Base-by-base conservation (phyloP, 306 rosid species). In the Quercus rubra region DNA sequence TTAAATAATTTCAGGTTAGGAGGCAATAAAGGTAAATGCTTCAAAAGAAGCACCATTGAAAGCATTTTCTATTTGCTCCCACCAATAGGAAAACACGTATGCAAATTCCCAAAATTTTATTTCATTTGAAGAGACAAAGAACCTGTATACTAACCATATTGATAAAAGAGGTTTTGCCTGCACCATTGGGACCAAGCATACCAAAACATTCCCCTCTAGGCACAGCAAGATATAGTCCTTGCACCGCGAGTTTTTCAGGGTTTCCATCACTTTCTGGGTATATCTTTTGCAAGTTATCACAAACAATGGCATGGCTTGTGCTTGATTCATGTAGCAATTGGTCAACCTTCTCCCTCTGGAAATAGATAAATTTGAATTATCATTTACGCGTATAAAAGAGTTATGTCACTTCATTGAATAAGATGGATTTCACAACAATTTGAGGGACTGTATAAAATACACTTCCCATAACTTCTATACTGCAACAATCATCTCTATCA, bases 181-280 rank as follows among this genome's bases (percentile, higher is more conserved):
- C 98, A 71, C 97, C 97, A 55, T 94, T 94, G 23, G 96, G 98
- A 71, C 96, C 98, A 73, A 94, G 97, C 97, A 92, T 92, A 76
- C 97, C 97, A 77, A 94, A 92, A 85, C 98, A 94, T 67, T 92
- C 97, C 30, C 96, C 96, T 63, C 88, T 89, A 76, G 96, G 90
- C 83, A 94, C 81, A 83, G 96, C 94, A 84, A 94, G 96, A 61
- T 96, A 94, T 83, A 94, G 59, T 49, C 92, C 98, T 82, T 77
- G 89, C 76, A 92, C 98, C 1, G 94, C 98, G 66, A 78, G 74
- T 74, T 92, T 94, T 62, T 81, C 89, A 4, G 93, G 97, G 87
- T 94, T 94, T 43, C 97, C 97, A 43, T 94, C 98, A 82, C 88
- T 90, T 74, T 87, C 90, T 0, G 88, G 92, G 86, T 94, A 92